These are phyloP conservation scores for Coemansia sp. DNA, from an alignment of 192 early-diverging fungal genomes.

Conservation along the genomic window DNA sequence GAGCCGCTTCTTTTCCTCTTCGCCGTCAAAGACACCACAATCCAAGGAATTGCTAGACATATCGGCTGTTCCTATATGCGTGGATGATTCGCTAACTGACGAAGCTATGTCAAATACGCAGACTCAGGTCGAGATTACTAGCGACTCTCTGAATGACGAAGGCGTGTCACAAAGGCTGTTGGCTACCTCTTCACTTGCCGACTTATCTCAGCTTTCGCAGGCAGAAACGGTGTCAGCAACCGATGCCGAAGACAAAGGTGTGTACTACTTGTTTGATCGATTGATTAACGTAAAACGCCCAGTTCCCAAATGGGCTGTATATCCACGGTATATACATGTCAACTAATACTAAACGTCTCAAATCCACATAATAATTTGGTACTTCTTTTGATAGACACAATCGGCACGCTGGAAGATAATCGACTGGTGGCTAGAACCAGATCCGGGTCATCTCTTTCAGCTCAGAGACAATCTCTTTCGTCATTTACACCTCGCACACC, in stretches of 20 bases:
- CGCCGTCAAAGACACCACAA: background rate
- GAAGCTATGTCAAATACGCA: background rate
- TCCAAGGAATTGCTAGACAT: background rate
- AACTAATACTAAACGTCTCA: background rate
- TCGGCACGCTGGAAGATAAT: too few relatives aligned
- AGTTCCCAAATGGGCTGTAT: background rate
- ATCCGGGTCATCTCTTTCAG: background rate
- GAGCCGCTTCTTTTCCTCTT: conserved; percentile 40
- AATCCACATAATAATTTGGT: background rate
- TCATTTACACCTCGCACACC: background rate
- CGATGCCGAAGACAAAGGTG: background rate
- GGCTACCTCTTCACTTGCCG: background rate
- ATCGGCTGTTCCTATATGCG: background rate
- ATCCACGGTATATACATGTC: background rate
- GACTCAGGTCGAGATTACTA: background rate
- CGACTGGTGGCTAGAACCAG: too few relatives aligned
- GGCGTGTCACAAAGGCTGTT: background rate
- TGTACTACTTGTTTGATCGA: conserved; percentile 9
- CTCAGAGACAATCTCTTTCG: background rate
- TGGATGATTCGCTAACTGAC: too few relatives aligned
- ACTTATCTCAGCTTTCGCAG: too few relatives aligned
- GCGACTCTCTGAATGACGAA: background rate
- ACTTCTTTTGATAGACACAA: background rate
- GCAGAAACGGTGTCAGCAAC: background rate
- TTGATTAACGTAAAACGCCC: background rate